These are phyloP conservation scores for Fraxinus americana DNA, from an alignment of 257 asterid genomes.

Conservation along the genomic window DNA sequence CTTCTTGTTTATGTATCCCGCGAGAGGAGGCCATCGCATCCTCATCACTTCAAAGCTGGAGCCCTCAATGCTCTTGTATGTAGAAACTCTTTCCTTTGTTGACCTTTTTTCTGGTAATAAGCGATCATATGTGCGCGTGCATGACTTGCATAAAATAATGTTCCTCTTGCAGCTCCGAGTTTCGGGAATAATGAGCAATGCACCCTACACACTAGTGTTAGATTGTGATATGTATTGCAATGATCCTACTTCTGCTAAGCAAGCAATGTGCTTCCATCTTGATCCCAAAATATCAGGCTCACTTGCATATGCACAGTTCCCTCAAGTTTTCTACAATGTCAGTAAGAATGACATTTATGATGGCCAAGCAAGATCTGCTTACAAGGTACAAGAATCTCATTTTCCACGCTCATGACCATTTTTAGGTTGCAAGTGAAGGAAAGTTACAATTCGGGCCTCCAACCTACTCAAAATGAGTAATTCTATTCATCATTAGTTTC, in stretches of 20 bases:
- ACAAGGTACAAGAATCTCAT: constrained; percentile 27
- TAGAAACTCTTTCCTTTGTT: not conserved
- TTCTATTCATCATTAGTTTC: too few species aligned
- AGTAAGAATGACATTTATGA: constrained; percentile 43
- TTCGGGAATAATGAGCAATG: constrained; percentile 48
- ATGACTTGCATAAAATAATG: not conserved
- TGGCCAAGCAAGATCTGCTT: constrained; percentile 23
- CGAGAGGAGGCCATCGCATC: constrained; percentile 18
- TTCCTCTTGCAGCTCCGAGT: constrained; percentile 42
- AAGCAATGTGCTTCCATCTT: constrained; percentile 59
- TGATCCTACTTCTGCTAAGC: constrained; percentile 52
- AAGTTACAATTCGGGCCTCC: not conserved
- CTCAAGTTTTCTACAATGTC: constrained; percentile 45
- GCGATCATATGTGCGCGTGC: not conserved
- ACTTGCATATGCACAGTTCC: constrained; percentile 56
- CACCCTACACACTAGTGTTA: constrained; percentile 48
- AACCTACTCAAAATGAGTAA: not conserved
- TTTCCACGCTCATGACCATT: not conserved
- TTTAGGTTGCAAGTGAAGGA: not conserved
- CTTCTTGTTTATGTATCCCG: constrained; percentile 34
- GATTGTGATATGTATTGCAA: constrained; percentile 57
- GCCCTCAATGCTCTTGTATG: constrained; percentile 23
- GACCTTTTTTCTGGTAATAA: not conserved
- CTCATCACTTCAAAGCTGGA: constrained; percentile 30
- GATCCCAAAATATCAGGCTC: constrained; percentile 33